These are phyloP conservation scores for Aurifilum marmelostoma DNA, from an alignment of 2,329 filamentous ascomycete genomes.

Conservation along the genomic window DNA sequence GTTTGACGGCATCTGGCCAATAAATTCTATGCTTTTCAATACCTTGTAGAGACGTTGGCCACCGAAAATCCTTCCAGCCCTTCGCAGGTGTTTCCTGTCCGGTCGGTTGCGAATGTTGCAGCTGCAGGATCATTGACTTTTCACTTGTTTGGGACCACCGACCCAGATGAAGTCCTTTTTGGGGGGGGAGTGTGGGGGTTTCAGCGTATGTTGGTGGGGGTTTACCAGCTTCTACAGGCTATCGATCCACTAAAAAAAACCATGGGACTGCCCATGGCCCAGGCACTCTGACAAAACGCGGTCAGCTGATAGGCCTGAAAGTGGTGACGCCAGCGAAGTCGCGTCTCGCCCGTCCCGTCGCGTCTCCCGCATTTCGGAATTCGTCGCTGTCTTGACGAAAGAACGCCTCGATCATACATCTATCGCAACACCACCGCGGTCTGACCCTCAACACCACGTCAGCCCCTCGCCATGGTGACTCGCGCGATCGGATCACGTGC, in stretches of 20 bases:
- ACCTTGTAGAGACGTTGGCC: not conserved
- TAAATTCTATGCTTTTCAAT: not conserved
- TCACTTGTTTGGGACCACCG: not conserved
- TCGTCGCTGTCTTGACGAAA: not conserved
- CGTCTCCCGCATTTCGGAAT: constrained; percentile 40
- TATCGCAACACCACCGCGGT: not conserved
- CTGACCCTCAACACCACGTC: not conserved
- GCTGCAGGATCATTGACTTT: not conserved
- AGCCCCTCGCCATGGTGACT: constrained; percentile 32
- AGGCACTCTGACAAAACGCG: constrained; percentile 33
- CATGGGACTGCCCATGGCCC: not conserved
- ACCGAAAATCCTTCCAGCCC: not conserved
- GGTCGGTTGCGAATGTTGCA: not conserved
- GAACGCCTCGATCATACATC: not conserved
- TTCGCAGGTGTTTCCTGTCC: not conserved
- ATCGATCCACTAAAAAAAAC: not conserved
- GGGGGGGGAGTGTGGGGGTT: not conserved
- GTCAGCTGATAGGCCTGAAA: constrained; percentile 45
- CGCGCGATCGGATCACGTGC: constrained; percentile 27
- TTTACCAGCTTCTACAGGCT: not conserved
- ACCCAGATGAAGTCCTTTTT: not conserved
- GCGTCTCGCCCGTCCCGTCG: constrained; percentile 39
- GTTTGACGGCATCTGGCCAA: not conserved
- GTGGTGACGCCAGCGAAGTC: constrained; percentile 38
- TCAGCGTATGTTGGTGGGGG: not conserved